Evolutionary conservation across 805 yeast species (phyloP).

Genomic region (Wickerhamomyces ciferrii): DNA sequence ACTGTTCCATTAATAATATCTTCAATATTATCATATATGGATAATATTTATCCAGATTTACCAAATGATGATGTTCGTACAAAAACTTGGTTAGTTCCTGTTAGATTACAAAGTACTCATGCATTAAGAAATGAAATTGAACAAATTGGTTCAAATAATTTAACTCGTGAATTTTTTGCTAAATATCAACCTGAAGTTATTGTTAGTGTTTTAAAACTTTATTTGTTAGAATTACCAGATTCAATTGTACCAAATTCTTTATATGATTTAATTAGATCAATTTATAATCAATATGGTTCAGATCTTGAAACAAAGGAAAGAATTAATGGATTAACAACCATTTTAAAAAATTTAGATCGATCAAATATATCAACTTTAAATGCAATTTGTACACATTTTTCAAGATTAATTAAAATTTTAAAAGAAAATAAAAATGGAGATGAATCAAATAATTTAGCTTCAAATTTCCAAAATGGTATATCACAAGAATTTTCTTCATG

Average conservation of each 20-base stretch:
- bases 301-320: conserved; percentile 29
- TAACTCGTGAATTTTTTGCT: conserved; percentile 21
- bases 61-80: conserved; percentile 64
- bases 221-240: conserved; percentile 75
- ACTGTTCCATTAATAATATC: conserved; percentile 68
- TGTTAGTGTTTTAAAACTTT: conserved; percentile 66
- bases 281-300: conserved; percentile 49
- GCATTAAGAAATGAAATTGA: conserved; percentile 55
- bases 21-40: conserved; percentile 60
- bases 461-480: conserved; percentile 34
- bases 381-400: conserved; percentile 73
- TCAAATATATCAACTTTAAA: conserved; percentile 75
- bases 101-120: conserved; percentile 57
- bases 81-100: conserved; percentile 63
- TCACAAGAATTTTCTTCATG: conserved; percentile 65
- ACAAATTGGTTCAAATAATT: conserved; percentile 38
- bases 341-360: conserved; percentile 61
- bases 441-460: conserved; percentile 22
- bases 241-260: conserved; percentile 61
- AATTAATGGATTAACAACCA: conserved; percentile 58
- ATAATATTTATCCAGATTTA: conserved; percentile 63
- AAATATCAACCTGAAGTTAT: conserved; percentile 49
- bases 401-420: conserved; percentile 52
- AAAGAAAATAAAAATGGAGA: conserved; percentile 36
- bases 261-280: conserved; percentile 63